phyloP scores from a whole-genome alignment of 768 basidiomycete genomes.

The Pleurotus eryngii region DNA sequence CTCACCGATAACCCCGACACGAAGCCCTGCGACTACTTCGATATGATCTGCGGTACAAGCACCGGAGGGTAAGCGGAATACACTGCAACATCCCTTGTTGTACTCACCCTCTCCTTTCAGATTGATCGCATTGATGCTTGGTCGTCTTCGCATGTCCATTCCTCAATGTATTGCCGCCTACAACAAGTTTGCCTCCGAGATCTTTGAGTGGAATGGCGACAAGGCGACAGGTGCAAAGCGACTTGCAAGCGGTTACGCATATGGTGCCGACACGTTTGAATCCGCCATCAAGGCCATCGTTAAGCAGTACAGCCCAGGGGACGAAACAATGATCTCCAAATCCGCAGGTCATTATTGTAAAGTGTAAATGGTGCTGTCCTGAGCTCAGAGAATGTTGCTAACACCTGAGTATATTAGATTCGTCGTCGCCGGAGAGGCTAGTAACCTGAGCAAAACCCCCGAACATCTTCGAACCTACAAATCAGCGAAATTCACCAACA shows the following conservation, averaged over 20 bases:
- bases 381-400: too few species aligned
- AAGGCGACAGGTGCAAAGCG: neutral
- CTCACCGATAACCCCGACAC: neutral
- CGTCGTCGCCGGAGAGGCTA: neutral
- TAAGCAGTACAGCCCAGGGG: neutral
- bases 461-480: constrained; percentile 14
- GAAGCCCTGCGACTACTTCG: constrained; percentile 22
- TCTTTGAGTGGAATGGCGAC: neutral
- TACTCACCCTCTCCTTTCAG: too few species aligned
- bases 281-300: neutral
- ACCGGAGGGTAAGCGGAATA: constrained; percentile 19
- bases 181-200: constrained; percentile 6
- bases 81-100: too few species aligned
- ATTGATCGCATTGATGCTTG: constrained; percentile 22
- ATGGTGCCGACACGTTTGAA: neutral
- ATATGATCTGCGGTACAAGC: constrained; percentile 22
- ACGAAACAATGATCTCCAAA: neutral
- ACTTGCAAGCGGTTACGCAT: neutral
- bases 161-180: constrained; percentile 18
- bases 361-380: neutral
- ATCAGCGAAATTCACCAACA: neutral
- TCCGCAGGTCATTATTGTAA: neutral
- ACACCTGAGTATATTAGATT: neutral
- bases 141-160: constrained; percentile 20
- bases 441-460: neutral